These are phyloP conservation scores for Diaporthe helianthi DNA, from an alignment of 2,329 filamentous ascomycete species.

Conservation along the genomic window DNA sequence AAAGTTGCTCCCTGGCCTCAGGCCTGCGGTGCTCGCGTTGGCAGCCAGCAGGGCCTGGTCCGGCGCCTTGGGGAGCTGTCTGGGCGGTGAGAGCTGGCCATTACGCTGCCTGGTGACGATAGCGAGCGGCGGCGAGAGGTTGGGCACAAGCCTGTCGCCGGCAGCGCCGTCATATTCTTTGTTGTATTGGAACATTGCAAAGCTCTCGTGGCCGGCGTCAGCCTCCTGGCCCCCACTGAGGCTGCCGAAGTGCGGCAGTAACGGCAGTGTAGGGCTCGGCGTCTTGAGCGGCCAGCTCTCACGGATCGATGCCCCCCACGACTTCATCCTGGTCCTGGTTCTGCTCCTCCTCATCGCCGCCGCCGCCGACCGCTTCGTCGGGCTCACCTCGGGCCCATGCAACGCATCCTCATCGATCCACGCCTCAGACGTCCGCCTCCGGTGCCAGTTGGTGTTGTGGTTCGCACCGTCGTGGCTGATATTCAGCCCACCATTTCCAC, in stretches of 20 bases:
- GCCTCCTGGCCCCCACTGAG: not conserved
- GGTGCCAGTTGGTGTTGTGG: constrained; percentile 33
- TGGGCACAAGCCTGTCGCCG: not conserved
- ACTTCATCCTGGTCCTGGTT: not conserved
- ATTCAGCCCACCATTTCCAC: not conserved
- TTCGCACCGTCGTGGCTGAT: not conserved
- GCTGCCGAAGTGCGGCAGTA: constrained; percentile 30
- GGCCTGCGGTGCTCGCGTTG: constrained; percentile 12
- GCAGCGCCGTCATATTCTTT: constrained; percentile 6
- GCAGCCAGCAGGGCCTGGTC: constrained; percentile 30
- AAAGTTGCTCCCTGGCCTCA: not conserved
- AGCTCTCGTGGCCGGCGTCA: constrained; percentile 4
- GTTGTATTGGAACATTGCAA: constrained; percentile 27
- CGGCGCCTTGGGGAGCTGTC: constrained; percentile 35
- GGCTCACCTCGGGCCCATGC: constrained; percentile 53
- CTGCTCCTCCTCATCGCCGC: not conserved
- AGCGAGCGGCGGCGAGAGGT: constrained; percentile 20
- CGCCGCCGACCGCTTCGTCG: constrained; percentile 38
- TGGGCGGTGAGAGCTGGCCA: constrained; percentile 27
- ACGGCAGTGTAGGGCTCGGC: constrained; percentile 48
- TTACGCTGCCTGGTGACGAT: constrained; percentile 26
- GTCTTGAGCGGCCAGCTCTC: constrained; percentile 42
- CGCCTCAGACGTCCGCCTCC: constrained; percentile 42
- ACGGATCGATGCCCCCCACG: constrained; percentile 34
- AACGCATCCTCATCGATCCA: constrained; percentile 61